Conservation (phyloP, 1,284 basidiomycete genomes). For the Neonothopanus nambi region DNA sequence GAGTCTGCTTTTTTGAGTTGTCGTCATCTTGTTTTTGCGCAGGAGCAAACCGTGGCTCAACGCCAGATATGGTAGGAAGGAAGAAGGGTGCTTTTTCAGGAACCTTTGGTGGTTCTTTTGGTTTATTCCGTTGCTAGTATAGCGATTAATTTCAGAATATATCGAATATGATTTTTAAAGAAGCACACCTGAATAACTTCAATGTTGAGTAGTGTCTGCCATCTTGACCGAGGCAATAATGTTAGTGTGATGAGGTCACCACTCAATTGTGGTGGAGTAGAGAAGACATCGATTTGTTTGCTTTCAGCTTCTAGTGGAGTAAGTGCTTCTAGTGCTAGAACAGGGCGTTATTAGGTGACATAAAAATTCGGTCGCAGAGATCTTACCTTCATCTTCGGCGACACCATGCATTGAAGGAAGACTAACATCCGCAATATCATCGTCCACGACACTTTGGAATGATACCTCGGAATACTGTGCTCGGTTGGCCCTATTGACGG, state of each 20-base stretch:
- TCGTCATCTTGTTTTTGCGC: constrained; percentile 42
- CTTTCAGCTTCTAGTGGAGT: constrained; percentile 59
- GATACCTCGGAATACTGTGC: constrained; percentile 90
- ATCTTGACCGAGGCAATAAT: constrained; percentile 87
- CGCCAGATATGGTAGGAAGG: constrained; percentile 85
- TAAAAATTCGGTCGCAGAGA: neutral
- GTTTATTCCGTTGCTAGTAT: constrained; percentile 88
- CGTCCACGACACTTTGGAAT: constrained; percentile 78
- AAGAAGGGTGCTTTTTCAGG: constrained; percentile 98
- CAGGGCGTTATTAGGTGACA: constrained; percentile 10
- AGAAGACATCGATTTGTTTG: constrained; percentile 66
- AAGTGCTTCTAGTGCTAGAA: constrained; percentile 65
- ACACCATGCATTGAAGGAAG: constrained; percentile 85
- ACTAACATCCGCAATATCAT: constrained; percentile 66
- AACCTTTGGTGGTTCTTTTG: constrained; percentile 92
- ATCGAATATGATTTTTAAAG: neutral
- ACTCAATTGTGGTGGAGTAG: constrained; percentile 82
- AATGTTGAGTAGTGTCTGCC: constrained; percentile 95
- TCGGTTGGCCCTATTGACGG: constrained; percentile 78
- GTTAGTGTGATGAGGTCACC: constrained; percentile 91
- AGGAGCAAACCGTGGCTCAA: constrained; percentile 78
- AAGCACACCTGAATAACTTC: constrained; percentile 84
- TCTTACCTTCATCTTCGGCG: constrained; percentile 68
- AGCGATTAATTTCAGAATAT: constrained; percentile 1
- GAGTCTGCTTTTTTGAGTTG: constrained; percentile 46